phyloP scores from a whole-genome alignment of 257 asterid genomes.

The Solanum pennellii region DNA sequence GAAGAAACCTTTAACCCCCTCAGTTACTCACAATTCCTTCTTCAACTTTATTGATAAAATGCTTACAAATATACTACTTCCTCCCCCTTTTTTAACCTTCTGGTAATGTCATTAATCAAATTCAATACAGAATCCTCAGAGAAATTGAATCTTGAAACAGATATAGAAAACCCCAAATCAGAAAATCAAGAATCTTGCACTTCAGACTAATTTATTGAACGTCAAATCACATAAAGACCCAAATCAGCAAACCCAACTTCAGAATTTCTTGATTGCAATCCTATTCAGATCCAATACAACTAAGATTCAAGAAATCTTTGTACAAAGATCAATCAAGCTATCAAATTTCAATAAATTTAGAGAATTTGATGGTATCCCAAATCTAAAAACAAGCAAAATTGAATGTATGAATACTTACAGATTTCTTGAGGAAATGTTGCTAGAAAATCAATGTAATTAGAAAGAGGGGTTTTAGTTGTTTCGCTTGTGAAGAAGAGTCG shows the following conservation, averaged over 20 bases:
- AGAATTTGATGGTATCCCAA: not conserved
- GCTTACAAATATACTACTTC: not conserved
- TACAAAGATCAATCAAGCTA: not conserved
- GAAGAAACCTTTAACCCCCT: not conserved
- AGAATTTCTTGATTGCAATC: not conserved
- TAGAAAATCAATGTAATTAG: not conserved
- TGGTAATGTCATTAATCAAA: not conserved
- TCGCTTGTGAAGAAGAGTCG: not conserved
- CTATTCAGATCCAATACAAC: constrained; percentile 2
- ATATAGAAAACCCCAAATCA: not conserved
- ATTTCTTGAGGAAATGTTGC: not conserved
- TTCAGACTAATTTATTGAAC: not conserved
- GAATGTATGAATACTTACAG: not conserved
- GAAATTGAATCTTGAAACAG: not conserved
- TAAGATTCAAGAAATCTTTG: not conserved
- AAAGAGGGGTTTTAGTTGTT: not conserved
- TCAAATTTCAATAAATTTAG: not conserved
- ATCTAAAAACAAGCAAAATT: not conserved
- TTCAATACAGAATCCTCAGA: not conserved
- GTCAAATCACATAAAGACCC: not conserved
- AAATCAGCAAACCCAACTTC: not conserved
- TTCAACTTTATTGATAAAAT: not conserved
- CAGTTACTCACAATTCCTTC: not conserved
- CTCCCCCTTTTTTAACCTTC: not conserved
- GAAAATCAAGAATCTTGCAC: not conserved